Conservation (phyloP, 805 yeast genomes). For the Starmera quercuum region DNA sequence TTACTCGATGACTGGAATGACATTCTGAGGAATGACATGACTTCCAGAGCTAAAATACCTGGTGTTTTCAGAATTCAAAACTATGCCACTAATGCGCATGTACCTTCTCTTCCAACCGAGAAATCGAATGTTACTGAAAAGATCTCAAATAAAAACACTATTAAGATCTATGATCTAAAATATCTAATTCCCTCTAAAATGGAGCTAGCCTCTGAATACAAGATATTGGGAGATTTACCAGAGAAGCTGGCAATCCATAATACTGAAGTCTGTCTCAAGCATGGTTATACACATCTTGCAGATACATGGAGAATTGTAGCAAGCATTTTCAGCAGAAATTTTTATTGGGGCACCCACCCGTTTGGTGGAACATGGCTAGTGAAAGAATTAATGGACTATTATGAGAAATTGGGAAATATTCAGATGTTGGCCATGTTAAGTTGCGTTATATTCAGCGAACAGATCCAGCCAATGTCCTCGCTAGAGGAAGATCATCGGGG, state of each 20-base stretch:
- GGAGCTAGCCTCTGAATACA: conserved; percentile 61
- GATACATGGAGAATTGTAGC: conserved; percentile 67
- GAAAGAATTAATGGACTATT: conserved; percentile 51
- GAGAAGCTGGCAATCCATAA: conserved; percentile 62
- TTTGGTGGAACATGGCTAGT: conserved; percentile 66
- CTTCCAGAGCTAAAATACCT: conserved; percentile 42
- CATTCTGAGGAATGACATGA: conserved; percentile 48
- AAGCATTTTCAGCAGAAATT: conserved; percentile 27
- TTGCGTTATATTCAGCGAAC: conserved; percentile 41
- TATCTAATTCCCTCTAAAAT: conserved; percentile 69
- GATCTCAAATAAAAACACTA: conserved; percentile 37
- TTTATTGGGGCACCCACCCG: conserved; percentile 78
- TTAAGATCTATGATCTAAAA: conserved; percentile 56
- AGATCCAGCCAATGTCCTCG: not conserved
- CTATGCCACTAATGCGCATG: conserved; percentile 2
- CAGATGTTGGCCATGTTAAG: conserved; percentile 91
- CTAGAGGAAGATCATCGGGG: too few relatives aligned
- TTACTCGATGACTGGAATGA: conserved; percentile 65
- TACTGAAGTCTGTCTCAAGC: conserved; percentile 56
- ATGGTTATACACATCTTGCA: conserved; percentile 55
- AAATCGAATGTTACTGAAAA: conserved; percentile 13
- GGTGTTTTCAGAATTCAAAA: conserved; percentile 25
- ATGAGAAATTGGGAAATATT: conserved; percentile 55
- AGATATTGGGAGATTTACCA: conserved; percentile 56
- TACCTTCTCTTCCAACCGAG: conserved; percentile 11